Evolutionary conservation across 2,329 filamentous ascomycete genomes (phyloP), one percentile per base, ranked within the genome.

Genomic region (Cercospora sp.): DNA sequence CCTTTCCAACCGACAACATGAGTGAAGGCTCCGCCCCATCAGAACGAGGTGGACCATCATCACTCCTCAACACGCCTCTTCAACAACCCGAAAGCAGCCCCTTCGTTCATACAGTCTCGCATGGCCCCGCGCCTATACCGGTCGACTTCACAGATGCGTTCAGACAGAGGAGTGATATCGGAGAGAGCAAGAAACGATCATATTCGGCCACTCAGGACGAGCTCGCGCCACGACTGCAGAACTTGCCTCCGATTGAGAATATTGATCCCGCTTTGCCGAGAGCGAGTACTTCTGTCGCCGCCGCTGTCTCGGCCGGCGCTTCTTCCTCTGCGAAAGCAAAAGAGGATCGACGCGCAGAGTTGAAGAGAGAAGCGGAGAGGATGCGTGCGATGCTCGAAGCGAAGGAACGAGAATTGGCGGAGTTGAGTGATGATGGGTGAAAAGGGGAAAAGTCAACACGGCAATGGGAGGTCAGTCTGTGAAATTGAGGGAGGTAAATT

Each of bases 311-410:
- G 20, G 45, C 20, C 3, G 10, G 10, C 10, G 4, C 45, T 23
- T 13, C 10, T 13, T 51, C 45, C 3, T 51, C 45, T 13, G 45
- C 45, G 9, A 23, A 51, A 42, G 55, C 63, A 16, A 89, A 86
- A 73, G 84, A 85, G 3, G 89, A 91, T 71, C 85, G 88, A 65
- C 85, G 90, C 60, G 87, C 86, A 8, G 86, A 88, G 59, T 80
- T 96, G 60, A 86, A 90, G 76, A 84, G 88, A 26, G 92, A 96
- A 78, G 89, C 91, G 0, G 91, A 94, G 75, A 84, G 84, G 63
- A 95, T 95, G 88, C 86, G 91, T 42, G 87, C 90, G 77, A 83
- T 90, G 78, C 82, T 94, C 31, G 85, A 88, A 9, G 89, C 87
- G 12, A 94, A 93, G 75, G 91, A 94, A 79, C 84, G 88, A 58